Evolutionary conservation across 129 eudicot genomes (phyloP), one percentile per base, ranked within the genome.

Genomic region (Lactuca saligna): DNA sequence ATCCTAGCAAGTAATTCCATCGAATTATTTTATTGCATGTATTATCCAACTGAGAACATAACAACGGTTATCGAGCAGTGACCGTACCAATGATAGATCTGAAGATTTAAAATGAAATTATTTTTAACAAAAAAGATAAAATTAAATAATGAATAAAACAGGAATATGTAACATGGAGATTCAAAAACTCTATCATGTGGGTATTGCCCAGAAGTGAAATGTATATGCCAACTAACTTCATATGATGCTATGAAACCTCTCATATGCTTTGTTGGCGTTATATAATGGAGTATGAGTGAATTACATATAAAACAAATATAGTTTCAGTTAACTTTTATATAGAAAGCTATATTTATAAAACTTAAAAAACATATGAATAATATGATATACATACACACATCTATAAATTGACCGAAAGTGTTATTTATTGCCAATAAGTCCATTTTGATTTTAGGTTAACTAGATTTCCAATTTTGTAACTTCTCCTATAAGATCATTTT

Each of bases 91-190:
- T 53, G 63, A 72, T 72, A 62, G 77, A 72, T 72, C 70, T 72
- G 34, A 53, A 53, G 63, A 12, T 58, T 46, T 51, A 51, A 20
- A 3, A 53, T 10, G 42, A 20, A 35, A 35, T 25, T 62, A 35
- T 37, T 17, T 53, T 65, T 12, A 29, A 25, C 20, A 3, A 9
- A 33, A 59, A 33, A 74, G 3, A 33, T 33, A 55, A 65, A 42
- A 3, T 12, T 31, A 10, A 60, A 65, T 42, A 17, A 74, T 65
- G 39, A 74, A 33, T 64, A 44, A 10, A 73, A 55, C 58, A 54
- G 64, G 71, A 17, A 66, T 66, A 65, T 58, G 66, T 55, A 73
- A 73, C 78, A 73, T 73, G 71, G 71, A 64, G 65, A 65, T 64
- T 41, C 65, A 65, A 54, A 69, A 58, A 31, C 65, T 37, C 42